Evolutionary conservation across 352 stramenopile genomes (phyloP).

Genomic region (Phytophthora multivora): DNA sequence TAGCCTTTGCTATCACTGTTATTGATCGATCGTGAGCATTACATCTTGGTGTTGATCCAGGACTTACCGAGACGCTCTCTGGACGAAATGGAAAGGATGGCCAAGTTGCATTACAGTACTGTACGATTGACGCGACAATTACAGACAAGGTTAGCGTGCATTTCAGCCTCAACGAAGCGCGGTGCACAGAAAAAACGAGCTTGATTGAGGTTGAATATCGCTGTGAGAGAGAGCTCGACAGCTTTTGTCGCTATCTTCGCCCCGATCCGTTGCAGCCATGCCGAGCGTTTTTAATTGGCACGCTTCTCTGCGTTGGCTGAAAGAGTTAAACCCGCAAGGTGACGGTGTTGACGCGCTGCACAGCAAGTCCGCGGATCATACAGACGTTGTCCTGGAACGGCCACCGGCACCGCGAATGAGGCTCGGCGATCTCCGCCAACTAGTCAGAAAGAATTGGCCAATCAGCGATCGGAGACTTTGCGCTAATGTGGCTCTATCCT

Average conservation of each 20-base stretch:
- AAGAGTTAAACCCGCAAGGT: not conserved
- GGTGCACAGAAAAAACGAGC: not conserved
- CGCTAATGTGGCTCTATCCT: conserved; percentile 13
- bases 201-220: not conserved
- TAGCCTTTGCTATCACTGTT: conserved; percentile 4
- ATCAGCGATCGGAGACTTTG: not conserved
- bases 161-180: not conserved
- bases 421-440: conserved; percentile 8
- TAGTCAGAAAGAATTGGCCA: conserved; percentile 26
- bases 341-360: conserved; percentile 10
- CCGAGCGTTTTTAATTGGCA: not conserved
- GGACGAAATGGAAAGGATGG: not conserved
- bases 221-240: not conserved
- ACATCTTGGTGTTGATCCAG: not conserved
- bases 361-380: conserved; percentile 29
- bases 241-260: not conserved
- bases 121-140: not conserved
- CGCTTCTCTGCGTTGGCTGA: not conserved
- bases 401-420: conserved; percentile 9
- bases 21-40: conserved; percentile 2
- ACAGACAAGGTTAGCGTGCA: not conserved
- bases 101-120: conserved; percentile 1
- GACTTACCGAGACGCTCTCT: not conserved
- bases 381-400: conserved; percentile 26
- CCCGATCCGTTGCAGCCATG: conserved; percentile 1